A percentile compares a stretch with the other conserved stretches of the same genome.
Conservation (phyloP, 139 green algal species). For the Chlamydomonas schloesseri region DNA sequence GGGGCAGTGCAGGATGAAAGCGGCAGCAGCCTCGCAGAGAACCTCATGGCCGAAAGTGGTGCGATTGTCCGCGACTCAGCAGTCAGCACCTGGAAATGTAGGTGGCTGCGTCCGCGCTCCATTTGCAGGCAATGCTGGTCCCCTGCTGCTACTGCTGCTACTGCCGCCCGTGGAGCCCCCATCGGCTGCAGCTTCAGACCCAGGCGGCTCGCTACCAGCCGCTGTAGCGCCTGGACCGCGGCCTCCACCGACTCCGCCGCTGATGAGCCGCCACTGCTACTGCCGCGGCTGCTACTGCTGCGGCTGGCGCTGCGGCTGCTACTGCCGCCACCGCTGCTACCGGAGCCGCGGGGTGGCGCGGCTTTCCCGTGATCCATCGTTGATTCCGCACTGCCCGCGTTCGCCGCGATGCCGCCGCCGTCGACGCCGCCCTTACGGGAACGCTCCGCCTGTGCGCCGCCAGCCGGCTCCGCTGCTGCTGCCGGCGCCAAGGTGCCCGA, state of each 20-base stretch:
- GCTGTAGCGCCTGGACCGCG: neutral
- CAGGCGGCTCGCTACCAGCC: constrained; percentile 9
- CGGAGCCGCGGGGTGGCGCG: no score
- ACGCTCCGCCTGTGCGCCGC: no score
- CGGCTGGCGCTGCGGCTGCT: neutral
- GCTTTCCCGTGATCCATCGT: no score
- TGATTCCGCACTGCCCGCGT: no score
- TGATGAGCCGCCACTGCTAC: neutral
- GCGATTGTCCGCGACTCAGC: no score
- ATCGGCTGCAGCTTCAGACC: neutral
- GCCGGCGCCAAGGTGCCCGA: neutral
- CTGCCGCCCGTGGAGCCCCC: neutral
- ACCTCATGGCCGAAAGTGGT: no score
- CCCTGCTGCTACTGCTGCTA: neutral
- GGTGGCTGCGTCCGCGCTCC: constrained; percentile 27
- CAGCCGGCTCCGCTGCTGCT: no score
- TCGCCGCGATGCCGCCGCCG: neutral
- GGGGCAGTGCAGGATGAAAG: no score
- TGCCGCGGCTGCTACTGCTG: neutral
- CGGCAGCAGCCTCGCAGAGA: no score
- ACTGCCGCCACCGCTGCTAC: neutral
- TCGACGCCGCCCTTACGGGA: no score
- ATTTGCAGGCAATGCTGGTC: neutral
- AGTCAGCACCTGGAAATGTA: constrained; percentile 42
- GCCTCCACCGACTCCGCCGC: neutral